These are phyloP conservation scores for Vitis hybrid DNA, from an alignment of 177 flowering plant species.

Conservation along the genomic window DNA sequence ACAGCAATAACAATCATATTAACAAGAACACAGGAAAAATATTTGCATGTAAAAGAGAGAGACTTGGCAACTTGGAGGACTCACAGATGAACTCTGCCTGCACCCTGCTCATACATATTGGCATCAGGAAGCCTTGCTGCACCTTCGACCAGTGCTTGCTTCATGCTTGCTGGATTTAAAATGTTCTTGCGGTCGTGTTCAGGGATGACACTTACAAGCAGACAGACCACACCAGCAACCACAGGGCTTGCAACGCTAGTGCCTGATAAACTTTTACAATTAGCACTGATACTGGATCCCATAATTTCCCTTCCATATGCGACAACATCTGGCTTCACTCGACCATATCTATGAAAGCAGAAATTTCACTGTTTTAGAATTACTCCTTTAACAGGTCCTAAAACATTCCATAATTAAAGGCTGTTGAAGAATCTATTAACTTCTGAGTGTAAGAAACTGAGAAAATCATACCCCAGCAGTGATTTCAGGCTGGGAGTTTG, in stretches of 20 bases:
- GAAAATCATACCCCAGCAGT: no score
- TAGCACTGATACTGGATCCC: constrained; percentile 98
- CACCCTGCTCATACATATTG: constrained; percentile 98
- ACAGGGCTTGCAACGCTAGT: constrained; percentile 99
- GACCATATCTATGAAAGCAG: constrained; percentile 67
- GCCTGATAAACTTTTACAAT: constrained; percentile 98
- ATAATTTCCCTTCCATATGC: constrained; percentile 97
- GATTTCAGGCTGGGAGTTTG: no score
- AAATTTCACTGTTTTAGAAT: background rate
- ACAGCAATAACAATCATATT: background rate
- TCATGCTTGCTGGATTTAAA: constrained; percentile 98
- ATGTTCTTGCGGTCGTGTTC: constrained; percentile 57
- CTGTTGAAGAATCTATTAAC: no score
- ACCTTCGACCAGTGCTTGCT: constrained; percentile 97
- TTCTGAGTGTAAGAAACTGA: no score
- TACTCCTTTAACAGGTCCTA: background rate
- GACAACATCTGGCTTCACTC: constrained; percentile 96
- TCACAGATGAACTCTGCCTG: constrained; percentile 97
- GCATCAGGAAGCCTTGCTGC: constrained; percentile 97
- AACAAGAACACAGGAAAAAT: constrained; percentile 1
- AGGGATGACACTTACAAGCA: constrained; percentile 89
- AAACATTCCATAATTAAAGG: no score
- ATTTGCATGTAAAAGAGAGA: background rate
- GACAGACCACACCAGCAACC: constrained; percentile 95
- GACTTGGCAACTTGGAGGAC: constrained; percentile 24